Conservation (phyloP, 768 basidiomycete species). For the Psilocybe sp. region DNA sequence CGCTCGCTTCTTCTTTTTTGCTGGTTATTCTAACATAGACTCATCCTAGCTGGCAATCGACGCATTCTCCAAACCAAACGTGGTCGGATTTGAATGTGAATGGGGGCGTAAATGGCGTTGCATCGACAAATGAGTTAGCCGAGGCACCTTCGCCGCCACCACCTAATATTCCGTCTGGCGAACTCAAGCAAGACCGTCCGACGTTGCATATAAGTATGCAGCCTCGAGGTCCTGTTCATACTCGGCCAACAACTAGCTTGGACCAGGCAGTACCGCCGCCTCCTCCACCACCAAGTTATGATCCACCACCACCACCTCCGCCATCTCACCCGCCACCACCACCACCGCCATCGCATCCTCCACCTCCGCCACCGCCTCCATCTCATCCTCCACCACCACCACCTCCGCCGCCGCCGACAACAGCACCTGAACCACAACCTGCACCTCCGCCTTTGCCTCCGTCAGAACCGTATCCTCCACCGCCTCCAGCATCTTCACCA, state of each 20-base stretch:
- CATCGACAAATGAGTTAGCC: constrained; percentile 12
- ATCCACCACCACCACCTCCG: constrained; percentile 29
- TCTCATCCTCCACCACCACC: constrained; percentile 28
- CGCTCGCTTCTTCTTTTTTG: constrained; percentile 14
- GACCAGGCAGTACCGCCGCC: constrained; percentile 6
- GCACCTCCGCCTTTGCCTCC: constrained; percentile 30
- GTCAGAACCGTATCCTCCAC: constrained; percentile 31
- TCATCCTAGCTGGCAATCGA: constrained; percentile 24
- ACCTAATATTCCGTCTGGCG: constrained; percentile 14
- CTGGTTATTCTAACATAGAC: constrained; percentile 4
- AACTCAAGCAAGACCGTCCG: constrained; percentile 24
- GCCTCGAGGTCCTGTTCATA: constrained; percentile 13
- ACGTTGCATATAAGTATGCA: constrained; percentile 27
- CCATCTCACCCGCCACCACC: constrained; percentile 24
- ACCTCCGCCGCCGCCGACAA: constrained; percentile 29
- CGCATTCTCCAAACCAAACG: constrained; percentile 25
- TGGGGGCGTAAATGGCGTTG: constrained; percentile 13
- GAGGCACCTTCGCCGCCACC: constrained; percentile 23
- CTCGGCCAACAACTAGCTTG: constrained; percentile 17
- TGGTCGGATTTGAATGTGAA: constrained; percentile 20
- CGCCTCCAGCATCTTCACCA: constrained; percentile 14
- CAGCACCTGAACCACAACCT: constrained; percentile 24
- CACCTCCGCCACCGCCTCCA: constrained; percentile 23
- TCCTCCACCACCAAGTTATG: constrained; percentile 13
- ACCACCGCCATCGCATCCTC: constrained; percentile 23